Evolutionary conservation across 139 green algal species (phyloP).

Genomic region (Ettlia oleoabundans): DNA sequence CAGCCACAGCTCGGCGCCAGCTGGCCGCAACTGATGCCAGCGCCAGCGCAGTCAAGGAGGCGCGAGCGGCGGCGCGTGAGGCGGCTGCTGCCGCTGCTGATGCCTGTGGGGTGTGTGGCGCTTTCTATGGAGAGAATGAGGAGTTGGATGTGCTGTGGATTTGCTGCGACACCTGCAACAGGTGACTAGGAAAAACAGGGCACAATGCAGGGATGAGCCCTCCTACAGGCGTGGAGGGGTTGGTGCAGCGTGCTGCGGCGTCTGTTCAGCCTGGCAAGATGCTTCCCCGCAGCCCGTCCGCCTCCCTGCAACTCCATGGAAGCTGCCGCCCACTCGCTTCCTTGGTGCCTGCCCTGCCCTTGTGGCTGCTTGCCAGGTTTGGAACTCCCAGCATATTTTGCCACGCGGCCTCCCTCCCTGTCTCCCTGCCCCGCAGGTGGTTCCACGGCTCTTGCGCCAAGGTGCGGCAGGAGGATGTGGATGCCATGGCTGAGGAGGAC

Average conservation of each 20-base stretch:
- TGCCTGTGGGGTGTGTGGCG: constrained; percentile 46
- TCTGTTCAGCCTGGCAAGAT: too few relatives aligned
- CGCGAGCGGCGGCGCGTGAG: constrained; percentile 22
- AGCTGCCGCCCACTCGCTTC: too few relatives aligned
- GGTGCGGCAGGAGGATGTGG: constrained; percentile 36
- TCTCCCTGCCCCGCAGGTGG: constrained; percentile 13
- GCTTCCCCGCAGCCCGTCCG: too few relatives aligned
- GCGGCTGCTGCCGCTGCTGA: constrained; percentile 40
- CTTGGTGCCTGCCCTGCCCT: too few relatives aligned
- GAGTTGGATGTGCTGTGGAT: constrained; percentile 54
- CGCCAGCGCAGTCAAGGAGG: background rate
- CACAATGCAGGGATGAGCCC: background rate
- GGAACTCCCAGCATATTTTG: too few relatives aligned
- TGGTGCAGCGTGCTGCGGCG: too few relatives aligned
- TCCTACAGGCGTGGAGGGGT: background rate
- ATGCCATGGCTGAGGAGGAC: constrained; percentile 9
- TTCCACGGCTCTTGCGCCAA: constrained; percentile 50
- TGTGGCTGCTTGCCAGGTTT: too few relatives aligned
- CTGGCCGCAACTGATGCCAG: constrained; percentile 1
- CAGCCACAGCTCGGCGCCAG: constrained; percentile 2
- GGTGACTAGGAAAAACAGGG: background rate
- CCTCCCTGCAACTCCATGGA: too few relatives aligned
- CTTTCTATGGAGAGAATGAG: constrained; percentile 33
- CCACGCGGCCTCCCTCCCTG: background rate
- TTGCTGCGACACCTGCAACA: constrained; percentile 55